Percentiles rank a stretch among this genome's conserved stretches.
These are phyloP conservation scores for Pseudogymnoascus sp. DNA, from an alignment of 2,329 filamentous ascomycete species.

Conservation along the genomic window DNA sequence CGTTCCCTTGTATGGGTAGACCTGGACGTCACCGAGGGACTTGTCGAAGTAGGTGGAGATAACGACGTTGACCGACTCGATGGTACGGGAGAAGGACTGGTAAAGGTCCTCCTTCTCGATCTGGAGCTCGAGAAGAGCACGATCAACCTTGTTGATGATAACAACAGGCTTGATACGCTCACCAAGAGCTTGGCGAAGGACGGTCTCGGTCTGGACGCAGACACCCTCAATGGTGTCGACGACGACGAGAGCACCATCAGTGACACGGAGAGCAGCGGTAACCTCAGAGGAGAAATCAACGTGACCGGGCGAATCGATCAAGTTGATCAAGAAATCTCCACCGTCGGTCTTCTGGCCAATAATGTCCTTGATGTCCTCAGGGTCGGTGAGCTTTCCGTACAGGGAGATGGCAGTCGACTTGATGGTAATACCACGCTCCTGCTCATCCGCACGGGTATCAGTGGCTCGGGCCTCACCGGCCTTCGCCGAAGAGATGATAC, in stretches of 20 bases:
- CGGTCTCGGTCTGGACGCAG: slow-evolving; percentile 99
- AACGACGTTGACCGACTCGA: slow-evolving; percentile 99
- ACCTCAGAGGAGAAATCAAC: slow-evolving; percentile 99
- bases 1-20: slow-evolving; percentile 96
- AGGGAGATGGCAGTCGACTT: slow-evolving; percentile 99
- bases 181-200: slow-evolving; percentile 96
- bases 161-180: slow-evolving; percentile 99
- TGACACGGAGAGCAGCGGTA: slow-evolving; percentile 98
- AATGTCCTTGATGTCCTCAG: slow-evolving; percentile 92
- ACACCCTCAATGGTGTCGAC: slow-evolving; percentile 99
- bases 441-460: slow-evolving; percentile 94
- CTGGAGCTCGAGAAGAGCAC: slow-evolving; percentile 97
- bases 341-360: slow-evolving; percentile 80
- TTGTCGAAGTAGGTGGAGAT: slow-evolving; percentile 99
- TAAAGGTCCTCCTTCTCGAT: slow-evolving; percentile 98
- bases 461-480: slow-evolving; percentile 93
- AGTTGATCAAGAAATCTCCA: slow-evolving; percentile 98
- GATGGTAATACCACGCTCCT: slow-evolving; percentile 99
- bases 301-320: slow-evolving; percentile 99
- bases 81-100: slow-evolving; percentile 98
- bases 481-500: slow-evolving; percentile 98
- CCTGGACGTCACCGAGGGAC: slow-evolving; percentile 92
- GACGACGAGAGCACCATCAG: slow-evolving; percentile 98
- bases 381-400: slow-evolving; percentile 73
- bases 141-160: slow-evolving; percentile 99